Percentiles rank a stretch among this genome's conserved stretches.
Evolutionary conservation across 805 yeast species (phyloP).

Genomic region (Blastobotrys muscicola): DNA sequence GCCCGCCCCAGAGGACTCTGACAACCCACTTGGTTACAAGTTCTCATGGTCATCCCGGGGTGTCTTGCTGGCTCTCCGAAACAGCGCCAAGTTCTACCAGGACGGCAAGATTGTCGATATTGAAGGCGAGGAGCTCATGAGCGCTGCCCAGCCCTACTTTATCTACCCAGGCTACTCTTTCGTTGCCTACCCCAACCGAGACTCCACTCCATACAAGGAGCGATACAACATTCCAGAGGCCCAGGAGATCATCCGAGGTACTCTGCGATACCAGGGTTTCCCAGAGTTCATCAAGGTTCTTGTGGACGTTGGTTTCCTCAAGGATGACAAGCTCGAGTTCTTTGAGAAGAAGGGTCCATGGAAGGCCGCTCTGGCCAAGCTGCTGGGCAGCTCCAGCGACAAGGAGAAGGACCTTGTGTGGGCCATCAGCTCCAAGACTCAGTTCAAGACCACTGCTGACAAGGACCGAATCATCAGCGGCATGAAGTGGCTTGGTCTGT

Average conservation of each 20-base stretch:
- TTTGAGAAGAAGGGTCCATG: conserved; percentile 56
- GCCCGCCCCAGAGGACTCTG: conserved; percentile 96
- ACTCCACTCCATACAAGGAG: conserved; percentile 87
- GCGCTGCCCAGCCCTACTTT: conserved; percentile 87
- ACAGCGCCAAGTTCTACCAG: conserved; percentile 81
- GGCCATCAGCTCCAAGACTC: conserved; percentile 67
- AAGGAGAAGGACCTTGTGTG: conserved; percentile 65
- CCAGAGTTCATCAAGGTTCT: conserved; percentile 94
- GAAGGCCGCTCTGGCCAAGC: conserved; percentile 76
- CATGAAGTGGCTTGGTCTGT: conserved; percentile 87
- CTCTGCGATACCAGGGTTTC: conserved; percentile 97
- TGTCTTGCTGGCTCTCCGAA: conserved; percentile 89
- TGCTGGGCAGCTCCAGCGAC: conserved; percentile 64
- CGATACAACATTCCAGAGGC: conserved; percentile 95
- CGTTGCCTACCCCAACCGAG: conserved; percentile 97
- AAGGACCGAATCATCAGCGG: conserved; percentile 83
- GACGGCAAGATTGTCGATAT: conserved; percentile 76
- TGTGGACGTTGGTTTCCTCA: conserved; percentile 87
- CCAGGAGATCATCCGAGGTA: conserved; percentile 92
- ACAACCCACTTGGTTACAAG: conserved; percentile 97
- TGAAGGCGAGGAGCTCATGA: conserved; percentile 87
- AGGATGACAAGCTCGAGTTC: conserved; percentile 57
- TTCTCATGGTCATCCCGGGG: conserved; percentile 99
- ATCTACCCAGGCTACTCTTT: conserved; percentile 93
- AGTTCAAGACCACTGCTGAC: conserved; percentile 72